Conservation (phyloP, 2,329 filamentous ascomycete genomes). For the Coleophoma eucalyptorum region DNA sequence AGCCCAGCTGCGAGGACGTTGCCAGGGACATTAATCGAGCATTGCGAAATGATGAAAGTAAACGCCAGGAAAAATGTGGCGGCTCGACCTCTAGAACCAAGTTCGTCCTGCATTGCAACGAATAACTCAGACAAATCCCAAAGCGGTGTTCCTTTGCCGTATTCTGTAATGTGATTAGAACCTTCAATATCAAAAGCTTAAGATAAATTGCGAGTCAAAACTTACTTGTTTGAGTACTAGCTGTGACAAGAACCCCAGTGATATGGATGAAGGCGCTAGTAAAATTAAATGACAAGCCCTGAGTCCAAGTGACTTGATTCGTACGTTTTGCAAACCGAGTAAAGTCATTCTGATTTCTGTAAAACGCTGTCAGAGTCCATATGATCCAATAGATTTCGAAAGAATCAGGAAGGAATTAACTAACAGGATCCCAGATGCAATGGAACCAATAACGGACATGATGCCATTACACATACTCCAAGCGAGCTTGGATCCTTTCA, state of each 20-base stretch:
- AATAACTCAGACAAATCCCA: slow-evolving; percentile 21
- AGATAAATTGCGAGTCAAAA: neutral
- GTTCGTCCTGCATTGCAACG: slow-evolving; percentile 18
- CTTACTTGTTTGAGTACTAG: slow-evolving; percentile 23
- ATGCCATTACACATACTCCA: slow-evolving; percentile 27
- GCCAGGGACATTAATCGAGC: slow-evolving; percentile 33
- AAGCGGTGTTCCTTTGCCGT: slow-evolving; percentile 17
- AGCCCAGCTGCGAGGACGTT: slow-evolving; percentile 35
- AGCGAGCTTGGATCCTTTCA: slow-evolving; percentile 1
- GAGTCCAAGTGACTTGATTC: slow-evolving; percentile 19
- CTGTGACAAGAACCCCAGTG: slow-evolving; percentile 27
- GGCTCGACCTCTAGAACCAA: slow-evolving; percentile 21
- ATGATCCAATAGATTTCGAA: too few relatives aligned
- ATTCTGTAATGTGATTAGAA: slow-evolving; percentile 6
- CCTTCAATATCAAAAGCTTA: neutral
- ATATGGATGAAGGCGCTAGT: slow-evolving; percentile 17
- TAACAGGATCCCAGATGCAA: slow-evolving; percentile 24
- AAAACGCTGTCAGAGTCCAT: neutral
- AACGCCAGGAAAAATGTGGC: slow-evolving; percentile 35
- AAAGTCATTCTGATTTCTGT: slow-evolving; percentile 27
- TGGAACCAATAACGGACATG: slow-evolving; percentile 26
- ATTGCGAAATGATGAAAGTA: slow-evolving; percentile 30
- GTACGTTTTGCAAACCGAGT: slow-evolving; percentile 23
- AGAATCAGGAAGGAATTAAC: neutral
- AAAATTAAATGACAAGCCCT: slow-evolving; percentile 19